A percentile compares a stretch with the other conserved stretches of the same genome.
These are phyloP conservation scores for Trichoderma semiorbis DNA, from an alignment of 2,329 filamentous ascomycete species.

Conservation along the genomic window DNA sequence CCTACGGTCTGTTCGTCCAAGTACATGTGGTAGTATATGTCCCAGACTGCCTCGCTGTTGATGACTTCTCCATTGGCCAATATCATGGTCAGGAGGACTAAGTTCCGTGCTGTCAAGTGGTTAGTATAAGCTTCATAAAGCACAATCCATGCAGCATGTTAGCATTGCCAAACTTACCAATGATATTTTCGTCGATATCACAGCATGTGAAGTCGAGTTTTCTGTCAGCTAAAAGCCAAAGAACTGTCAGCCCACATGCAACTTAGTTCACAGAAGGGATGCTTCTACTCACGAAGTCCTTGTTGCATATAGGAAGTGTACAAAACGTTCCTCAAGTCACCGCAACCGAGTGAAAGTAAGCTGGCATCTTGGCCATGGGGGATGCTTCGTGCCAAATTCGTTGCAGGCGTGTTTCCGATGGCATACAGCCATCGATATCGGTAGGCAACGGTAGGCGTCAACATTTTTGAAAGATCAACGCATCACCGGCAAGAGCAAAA, in stretches of 20 bases:
- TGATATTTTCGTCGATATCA: constrained; percentile 47
- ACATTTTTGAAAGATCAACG: constrained; percentile 27
- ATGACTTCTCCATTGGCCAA: constrained; percentile 36
- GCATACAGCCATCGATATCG: constrained; percentile 41
- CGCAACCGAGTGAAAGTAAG: constrained; percentile 53
- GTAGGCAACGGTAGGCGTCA: constrained; percentile 36
- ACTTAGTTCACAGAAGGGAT: background rate
- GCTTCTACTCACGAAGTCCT: constrained; percentile 33
- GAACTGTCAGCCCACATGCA: background rate
- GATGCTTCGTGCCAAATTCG: constrained; percentile 44
- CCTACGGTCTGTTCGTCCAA: constrained; percentile 38
- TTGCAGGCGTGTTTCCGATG: constrained; percentile 53
- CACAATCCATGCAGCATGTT: background rate
- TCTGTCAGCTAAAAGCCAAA: constrained; percentile 30
- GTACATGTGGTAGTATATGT: constrained; percentile 53
- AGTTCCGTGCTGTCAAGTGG: constrained; percentile 49
- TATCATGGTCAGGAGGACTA: constrained; percentile 50
- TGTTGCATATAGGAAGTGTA: constrained; percentile 48
- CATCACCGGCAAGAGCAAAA: background rate
- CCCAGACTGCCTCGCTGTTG: constrained; percentile 41
- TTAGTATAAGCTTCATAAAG: background rate
- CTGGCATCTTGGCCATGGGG: constrained; percentile 48
- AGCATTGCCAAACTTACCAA: constrained; percentile 38
- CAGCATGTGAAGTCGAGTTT: constrained; percentile 56
- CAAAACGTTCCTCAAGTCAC: constrained; percentile 55